Evolutionary conservation across 345 rosid species (phyloP), one percentile per base, ranked within the genome.

Genomic region (Brassica cretica): DNA sequence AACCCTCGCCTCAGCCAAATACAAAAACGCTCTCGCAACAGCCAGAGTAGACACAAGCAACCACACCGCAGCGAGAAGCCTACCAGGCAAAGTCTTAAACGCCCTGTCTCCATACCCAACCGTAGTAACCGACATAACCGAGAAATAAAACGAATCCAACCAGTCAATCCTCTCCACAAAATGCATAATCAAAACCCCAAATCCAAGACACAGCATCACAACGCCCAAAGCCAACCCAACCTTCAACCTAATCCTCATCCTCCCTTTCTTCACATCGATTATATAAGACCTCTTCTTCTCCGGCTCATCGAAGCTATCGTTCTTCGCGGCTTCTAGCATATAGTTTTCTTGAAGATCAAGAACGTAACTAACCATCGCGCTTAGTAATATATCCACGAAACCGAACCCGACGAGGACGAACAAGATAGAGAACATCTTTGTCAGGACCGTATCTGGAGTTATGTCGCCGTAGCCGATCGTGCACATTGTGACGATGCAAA

Each of bases 381-480:
- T 84, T 63, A 95, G 94, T 76, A 91, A 70, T 56, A 90, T 88
- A 59, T 87, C 98, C 32, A 93, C 73, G 49, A 95, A 90, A 25
- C 93, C 98, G 70, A 93, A 91, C 55, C 98, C 99, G 35, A 93
- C 87, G 66, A 93, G 84, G 70, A 95, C 98, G 81, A 95, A 95
- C 83, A 95, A 29, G 7, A 95, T 79, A 1, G 98, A 90, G 66
- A 95, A 93, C 76, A 95, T 21, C 85, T 91, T 95, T 14, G 99
- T 95, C 0, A 82, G 29, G 3, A 74, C 69, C 29, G 73, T 89
- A 14, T 85, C 80, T 0, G 98, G 96, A 1, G 91, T 93, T 5
- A 95, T 95, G 69, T 95, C 99, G 58, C 98, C 98, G 65, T 91
- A 95, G 12, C 97, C 98, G 55, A 94, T 92, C 0, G 98, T 94